These are phyloP conservation scores for Bonia amplexicaulis DNA, from an alignment of 176 grass and related monocot genomes.

Conservation along the genomic window DNA sequence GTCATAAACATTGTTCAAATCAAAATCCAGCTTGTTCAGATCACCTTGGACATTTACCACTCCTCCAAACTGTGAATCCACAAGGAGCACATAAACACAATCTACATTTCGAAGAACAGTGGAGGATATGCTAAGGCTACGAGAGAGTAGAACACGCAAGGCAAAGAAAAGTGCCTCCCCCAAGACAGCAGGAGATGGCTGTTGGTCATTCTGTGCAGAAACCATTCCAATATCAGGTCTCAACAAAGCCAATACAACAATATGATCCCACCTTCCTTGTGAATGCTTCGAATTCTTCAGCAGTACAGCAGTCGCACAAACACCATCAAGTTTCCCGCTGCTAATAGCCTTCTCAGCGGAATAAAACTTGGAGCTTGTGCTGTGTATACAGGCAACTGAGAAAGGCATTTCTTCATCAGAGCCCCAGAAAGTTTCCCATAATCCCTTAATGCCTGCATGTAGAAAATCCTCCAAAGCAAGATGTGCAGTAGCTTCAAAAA, in stretches of 20 bases:
- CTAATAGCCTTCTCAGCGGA: slow-evolving; percentile 88
- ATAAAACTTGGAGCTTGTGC: slow-evolving; percentile 86
- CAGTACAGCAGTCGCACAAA: slow-evolving; percentile 79
- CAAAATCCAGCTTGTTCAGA: slow-evolving; percentile 80
- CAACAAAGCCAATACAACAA: slow-evolving; percentile 69
- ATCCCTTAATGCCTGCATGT: slow-evolving; percentile 71
- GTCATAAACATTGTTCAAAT: slow-evolving; percentile 76
- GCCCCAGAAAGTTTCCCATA: slow-evolving; percentile 93
- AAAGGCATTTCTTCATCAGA: slow-evolving; percentile 74
- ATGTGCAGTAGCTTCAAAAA: slow-evolving; percentile 75
- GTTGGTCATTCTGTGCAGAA: slow-evolving; percentile 43
- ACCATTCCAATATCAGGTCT: slow-evolving; percentile 72
- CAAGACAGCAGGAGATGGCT: slow-evolving; percentile 57
- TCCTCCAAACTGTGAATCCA: slow-evolving; percentile 93
- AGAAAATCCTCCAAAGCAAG: slow-evolving; percentile 95
- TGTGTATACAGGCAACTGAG: slow-evolving; percentile 91
- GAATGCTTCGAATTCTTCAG: slow-evolving; percentile 56
- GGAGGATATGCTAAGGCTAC: slow-evolving; percentile 82
- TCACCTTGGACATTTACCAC: slow-evolving; percentile 89
- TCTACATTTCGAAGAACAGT: slow-evolving; percentile 66
- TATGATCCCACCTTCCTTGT: slow-evolving; percentile 92
- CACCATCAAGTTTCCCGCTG: slow-evolving; percentile 74
- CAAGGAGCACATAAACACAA: slow-evolving; percentile 83
- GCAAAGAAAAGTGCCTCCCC: slow-evolving; percentile 94
- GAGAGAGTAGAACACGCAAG: slow-evolving; percentile 72